Conservation (phyloP, 2,329 filamentous ascomycete genomes). For the Aspergillus hortae region DNA sequence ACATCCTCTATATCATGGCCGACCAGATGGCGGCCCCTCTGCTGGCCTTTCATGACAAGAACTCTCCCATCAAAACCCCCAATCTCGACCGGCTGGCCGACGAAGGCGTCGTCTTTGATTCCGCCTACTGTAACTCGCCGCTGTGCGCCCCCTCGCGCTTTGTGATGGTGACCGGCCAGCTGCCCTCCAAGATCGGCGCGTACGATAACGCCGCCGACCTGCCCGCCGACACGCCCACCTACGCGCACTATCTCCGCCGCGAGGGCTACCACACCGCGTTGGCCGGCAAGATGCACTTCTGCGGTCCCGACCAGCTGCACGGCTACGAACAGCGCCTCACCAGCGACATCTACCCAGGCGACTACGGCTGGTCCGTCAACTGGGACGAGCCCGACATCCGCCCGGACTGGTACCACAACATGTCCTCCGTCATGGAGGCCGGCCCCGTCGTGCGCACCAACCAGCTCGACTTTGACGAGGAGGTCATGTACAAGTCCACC, state of each 20-base stretch:
- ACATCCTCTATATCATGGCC: constrained; percentile 93
- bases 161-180: constrained; percentile 87
- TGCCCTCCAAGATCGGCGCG: constrained; percentile 86
- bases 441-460: constrained; percentile 87
- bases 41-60: constrained; percentile 85
- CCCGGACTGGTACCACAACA: constrained; percentile 95
- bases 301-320: constrained; percentile 83
- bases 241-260: constrained; percentile 82
- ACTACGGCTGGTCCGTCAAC: constrained; percentile 92
- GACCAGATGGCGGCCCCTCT: constrained; percentile 89
- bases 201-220: constrained; percentile 90
- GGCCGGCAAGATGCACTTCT: constrained; percentile 97
- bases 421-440: constrained; percentile 86
- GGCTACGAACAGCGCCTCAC: constrained; percentile 90
- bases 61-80: constrained; percentile 87
- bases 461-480: constrained; percentile 93
- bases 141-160: constrained; percentile 90
- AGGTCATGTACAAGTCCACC: constrained; percentile 86
- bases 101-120: constrained; percentile 84
- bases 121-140: constrained; percentile 89
- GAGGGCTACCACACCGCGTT: constrained; percentile 86
- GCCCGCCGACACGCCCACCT: constrained; percentile 79
- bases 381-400: constrained; percentile 81
- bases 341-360: constrained; percentile 92
- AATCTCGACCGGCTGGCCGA: constrained; percentile 80